Evolutionary conservation across 2,329 filamentous ascomycete genomes (phyloP), one percentile per base, ranked within the genome.

Genomic region (Lomentospora prolificans): DNA sequence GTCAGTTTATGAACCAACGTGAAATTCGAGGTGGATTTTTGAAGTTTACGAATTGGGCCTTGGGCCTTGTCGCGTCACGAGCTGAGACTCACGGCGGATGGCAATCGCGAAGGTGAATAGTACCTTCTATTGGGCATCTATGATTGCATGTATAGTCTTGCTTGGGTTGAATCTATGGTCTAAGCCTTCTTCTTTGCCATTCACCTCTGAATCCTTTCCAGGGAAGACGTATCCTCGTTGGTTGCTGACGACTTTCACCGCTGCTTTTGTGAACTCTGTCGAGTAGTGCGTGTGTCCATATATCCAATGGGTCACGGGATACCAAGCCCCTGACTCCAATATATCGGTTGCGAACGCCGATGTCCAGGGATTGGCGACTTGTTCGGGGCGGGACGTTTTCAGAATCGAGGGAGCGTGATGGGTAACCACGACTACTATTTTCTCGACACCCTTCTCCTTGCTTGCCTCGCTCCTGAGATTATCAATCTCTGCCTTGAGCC

Each of bases 381-480:
- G 68, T 58, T 75, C 70, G 0, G 79, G 79, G 2, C 69, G 68
- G 0, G 79, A 76, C 2, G 77, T 75, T 6, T 70, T 71, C 48
- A 70, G 59, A 0, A 77, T 60, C n/a, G 69, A 75, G 1, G 81
- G 80, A 2, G 80, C 78, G 61, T 84, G 80, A 54, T 84, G 79
- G 0, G 79, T 84, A 0, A 76, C 72, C 0, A 84, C 71, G 0
- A 84, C 57, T 3, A 82, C 17, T 17, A n/a, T 6, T 55, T 41
- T 61, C 31, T 51, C 61, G 48, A 22, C 53, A 6, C 7, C 6
- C 30, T 6, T 12, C 7, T 12, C 12, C 30, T 33, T 33, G 7
- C 22, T 25, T 22, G 10, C 22, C 3, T 25, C 44, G 17, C 12
- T 4, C 12, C 17, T 22, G 22, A 48, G 10, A 4, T n/a, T 12